A percentile compares a stretch with the other conserved stretches of the same genome.
Conservation (phyloP, 352 stramenopile genomes). For the Phytopythium montanum region DNA sequence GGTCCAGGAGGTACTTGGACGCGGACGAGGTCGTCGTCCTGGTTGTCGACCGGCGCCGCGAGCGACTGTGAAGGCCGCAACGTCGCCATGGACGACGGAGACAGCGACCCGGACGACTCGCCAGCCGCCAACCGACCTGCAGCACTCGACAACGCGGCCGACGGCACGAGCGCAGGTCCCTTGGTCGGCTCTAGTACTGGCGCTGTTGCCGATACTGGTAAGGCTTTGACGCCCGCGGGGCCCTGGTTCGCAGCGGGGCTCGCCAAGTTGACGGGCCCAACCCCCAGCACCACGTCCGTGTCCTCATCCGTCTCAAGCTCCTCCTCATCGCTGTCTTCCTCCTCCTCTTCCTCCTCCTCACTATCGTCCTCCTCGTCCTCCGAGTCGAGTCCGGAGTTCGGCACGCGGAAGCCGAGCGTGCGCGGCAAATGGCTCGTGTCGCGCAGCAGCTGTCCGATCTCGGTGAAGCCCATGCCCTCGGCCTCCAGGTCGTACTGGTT, state of each 20-base stretch:
- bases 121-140: too few relatives aligned
- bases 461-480: conserved; percentile 37
- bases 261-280: background rate
- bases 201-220: background rate
- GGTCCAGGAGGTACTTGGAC: conserved; percentile 47
- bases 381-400: conserved; percentile 12
- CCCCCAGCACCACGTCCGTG: conserved; percentile 6
- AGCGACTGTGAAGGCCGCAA: background rate
- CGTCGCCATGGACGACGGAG: background rate
- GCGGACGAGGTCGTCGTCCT: conserved; percentile 14
- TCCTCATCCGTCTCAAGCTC: conserved; percentile 10
- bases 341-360: conserved; percentile 14
- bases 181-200: background rate
- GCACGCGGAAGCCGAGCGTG: conserved; percentile 42
- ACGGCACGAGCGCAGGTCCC: conserved; percentile 11
- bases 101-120: conserved; percentile 5
- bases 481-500: conserved; percentile 58
- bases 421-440: conserved; percentile 51
- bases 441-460: conserved; percentile 56
- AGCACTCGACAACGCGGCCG: too few relatives aligned
- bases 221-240: background rate
- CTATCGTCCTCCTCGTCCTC: conserved; percentile 3
- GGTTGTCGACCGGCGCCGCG: background rate
- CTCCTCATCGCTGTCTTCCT: conserved; percentile 7
- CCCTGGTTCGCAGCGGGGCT: background rate